phyloP scores from a whole-genome alignment of 1,139 yeast species.

The Scheffersomyces titani region DNA sequence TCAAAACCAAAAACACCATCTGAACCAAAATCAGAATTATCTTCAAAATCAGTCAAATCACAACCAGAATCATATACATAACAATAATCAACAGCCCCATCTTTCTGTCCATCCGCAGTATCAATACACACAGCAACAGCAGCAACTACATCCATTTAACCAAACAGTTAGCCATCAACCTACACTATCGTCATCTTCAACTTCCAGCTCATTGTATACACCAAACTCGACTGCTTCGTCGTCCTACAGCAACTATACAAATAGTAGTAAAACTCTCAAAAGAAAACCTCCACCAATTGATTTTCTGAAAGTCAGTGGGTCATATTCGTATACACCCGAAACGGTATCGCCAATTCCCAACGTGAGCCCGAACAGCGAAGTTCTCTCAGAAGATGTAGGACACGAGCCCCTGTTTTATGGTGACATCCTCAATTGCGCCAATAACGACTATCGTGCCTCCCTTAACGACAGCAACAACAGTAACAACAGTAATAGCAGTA shows the following conservation, averaged over 20 bases:
- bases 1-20: background rate
- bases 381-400: background rate
- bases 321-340: constrained; percentile 20
- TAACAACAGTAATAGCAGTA: background rate
- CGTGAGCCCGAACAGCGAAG: background rate
- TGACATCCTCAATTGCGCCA: background rate
- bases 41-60: too few relatives aligned
- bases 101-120: background rate
- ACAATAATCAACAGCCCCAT: too few relatives aligned
- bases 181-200: constrained; percentile 6
- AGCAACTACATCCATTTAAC: background rate
- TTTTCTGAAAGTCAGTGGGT: constrained; percentile 36
- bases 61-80: too few relatives aligned
- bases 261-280: constrained; percentile 22
- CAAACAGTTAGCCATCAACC: background rate
- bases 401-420: background rate
- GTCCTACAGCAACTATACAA: constrained; percentile 1
- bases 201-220: constrained; percentile 8
- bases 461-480: too few relatives aligned
- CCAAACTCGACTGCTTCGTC: constrained; percentile 3
- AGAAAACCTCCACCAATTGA: constrained; percentile 50
- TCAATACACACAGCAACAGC: background rate
- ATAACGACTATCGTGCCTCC: too few relatives aligned
- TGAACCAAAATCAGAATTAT: too few relatives aligned
- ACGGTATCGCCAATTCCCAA: constrained; percentile 5